Conservation (phyloP, 805 yeast genomes). For the Saturnispora bothae region DNA sequence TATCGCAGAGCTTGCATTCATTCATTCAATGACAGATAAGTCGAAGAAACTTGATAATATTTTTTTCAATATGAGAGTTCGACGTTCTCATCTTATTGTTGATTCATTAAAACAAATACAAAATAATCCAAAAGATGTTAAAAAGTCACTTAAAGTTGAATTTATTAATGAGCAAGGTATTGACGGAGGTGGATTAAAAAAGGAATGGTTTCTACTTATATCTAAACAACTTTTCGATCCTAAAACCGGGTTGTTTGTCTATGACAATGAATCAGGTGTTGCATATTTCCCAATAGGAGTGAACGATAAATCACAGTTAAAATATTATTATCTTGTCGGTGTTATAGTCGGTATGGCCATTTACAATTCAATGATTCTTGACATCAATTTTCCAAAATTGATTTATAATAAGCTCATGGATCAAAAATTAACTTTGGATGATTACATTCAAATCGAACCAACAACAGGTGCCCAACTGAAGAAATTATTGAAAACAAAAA, state of each 20-base stretch:
- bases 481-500: slow-evolving; percentile 34
- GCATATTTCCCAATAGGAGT: slow-evolving; percentile 65
- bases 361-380: slow-evolving; percentile 80
- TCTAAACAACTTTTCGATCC: slow-evolving; percentile 64
- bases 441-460: slow-evolving; percentile 62
- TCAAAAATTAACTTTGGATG: slow-evolving; percentile 46
- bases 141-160: slow-evolving; percentile 67
- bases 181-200: slow-evolving; percentile 90
- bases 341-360: slow-evolving; percentile 83
- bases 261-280: slow-evolving; percentile 56
- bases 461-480: slow-evolving; percentile 43
- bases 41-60: slow-evolving; percentile 53
- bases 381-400: slow-evolving; percentile 64
- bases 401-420: slow-evolving; percentile 65
- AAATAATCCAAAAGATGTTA: slow-evolving; percentile 45
- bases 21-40: slow-evolving; percentile 35
- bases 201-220: slow-evolving; percentile 84
- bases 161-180: slow-evolving; percentile 86
- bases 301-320: slow-evolving; percentile 32
- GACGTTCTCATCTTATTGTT: slow-evolving; percentile 54
- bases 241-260: slow-evolving; percentile 52
- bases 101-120: slow-evolving; percentile 67
- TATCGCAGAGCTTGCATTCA: slow-evolving; percentile 82
- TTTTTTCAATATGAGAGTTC: slow-evolving; percentile 54
- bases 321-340: slow-evolving; percentile 64